These are phyloP conservation scores for Pichia sp. DNA, from an alignment of 1,139 yeast species.

Conservation along the genomic window DNA sequence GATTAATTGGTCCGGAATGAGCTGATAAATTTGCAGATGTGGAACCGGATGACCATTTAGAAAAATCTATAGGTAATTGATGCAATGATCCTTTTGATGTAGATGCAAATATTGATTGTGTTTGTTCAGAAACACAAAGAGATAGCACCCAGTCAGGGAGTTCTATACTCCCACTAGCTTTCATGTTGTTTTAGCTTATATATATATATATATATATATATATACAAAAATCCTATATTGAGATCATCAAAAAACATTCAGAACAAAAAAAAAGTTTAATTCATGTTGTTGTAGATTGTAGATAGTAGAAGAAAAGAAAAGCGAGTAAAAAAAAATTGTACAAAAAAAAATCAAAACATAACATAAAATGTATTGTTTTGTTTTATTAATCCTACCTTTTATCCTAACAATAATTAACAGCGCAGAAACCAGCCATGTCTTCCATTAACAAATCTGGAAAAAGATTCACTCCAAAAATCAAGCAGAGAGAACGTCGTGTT, in stretches of 20 bases:
- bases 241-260: not conserved
- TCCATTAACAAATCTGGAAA: constrained; percentile 29
- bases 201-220: not conserved
- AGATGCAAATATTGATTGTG: constrained; percentile 38
- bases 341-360: no score
- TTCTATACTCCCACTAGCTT: not conserved
- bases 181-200: not conserved
- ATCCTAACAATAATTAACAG: no score
- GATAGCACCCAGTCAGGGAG: constrained; percentile 44
- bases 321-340: no score
- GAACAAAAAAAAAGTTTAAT: no score
- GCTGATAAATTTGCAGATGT: not conserved
- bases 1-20: constrained; percentile 26
- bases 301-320: no score
- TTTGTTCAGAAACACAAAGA: constrained; percentile 32
- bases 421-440: constrained; percentile 20
- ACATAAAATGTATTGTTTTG: no score
- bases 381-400: no score
- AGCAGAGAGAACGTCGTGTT: constrained; percentile 20
- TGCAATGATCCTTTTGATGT: constrained; percentile 44
- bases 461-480: constrained; percentile 27
- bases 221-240: not conserved
- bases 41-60: constrained; percentile 6
- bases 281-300: no score
- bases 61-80: constrained; percentile 31